Evolutionary conservation across 2,329 filamentous ascomycete species (phyloP).

Genomic region (Ophiocordyceps camponoti-rufipedis): DNA sequence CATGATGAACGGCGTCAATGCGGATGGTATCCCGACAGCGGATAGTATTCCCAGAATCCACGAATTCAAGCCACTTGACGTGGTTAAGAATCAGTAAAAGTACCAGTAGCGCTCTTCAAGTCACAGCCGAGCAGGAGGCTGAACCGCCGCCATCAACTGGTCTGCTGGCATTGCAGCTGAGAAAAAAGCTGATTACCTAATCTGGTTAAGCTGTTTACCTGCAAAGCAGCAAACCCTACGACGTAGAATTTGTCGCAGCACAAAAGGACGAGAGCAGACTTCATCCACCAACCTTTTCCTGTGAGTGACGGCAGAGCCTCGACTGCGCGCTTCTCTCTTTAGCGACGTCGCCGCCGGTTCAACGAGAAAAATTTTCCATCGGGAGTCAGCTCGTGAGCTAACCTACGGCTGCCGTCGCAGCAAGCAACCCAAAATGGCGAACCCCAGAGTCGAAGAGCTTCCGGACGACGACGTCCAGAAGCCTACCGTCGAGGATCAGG

Average conservation of each 20-base stretch:
- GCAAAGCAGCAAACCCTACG: constrained; percentile 21
- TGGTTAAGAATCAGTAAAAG: background rate
- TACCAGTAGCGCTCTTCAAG: background rate
- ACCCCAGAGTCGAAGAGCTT: constrained; percentile 95
- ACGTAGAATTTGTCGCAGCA: constrained; percentile 26
- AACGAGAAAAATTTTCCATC: constrained; percentile 1
- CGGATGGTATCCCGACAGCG: constrained; percentile 37
- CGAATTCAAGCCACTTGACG: constrained; percentile 17
- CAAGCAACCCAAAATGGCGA: constrained; percentile 55
- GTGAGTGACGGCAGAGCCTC: constrained; percentile 12
- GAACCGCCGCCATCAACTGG: background rate
- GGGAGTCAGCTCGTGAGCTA: background rate
- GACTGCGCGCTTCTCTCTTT: background rate
- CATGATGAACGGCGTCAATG: constrained; percentile 48
- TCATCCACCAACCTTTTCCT: constrained; percentile 14
- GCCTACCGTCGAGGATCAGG: constrained; percentile 57
- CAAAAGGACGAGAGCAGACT: constrained; percentile 14
- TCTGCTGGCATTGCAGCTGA: background rate
- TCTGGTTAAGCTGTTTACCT: constrained; percentile 16
- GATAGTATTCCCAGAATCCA: constrained; percentile 29
- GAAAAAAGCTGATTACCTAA: constrained; percentile 18
- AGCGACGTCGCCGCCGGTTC: background rate
- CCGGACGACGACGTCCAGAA: constrained; percentile 81
- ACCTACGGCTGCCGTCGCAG: constrained; percentile 3
- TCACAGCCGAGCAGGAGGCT: background rate